Evolutionary conservation across 2,329 filamentous ascomycete species (phyloP).

Genomic region (Scytalidium lignicola): DNA sequence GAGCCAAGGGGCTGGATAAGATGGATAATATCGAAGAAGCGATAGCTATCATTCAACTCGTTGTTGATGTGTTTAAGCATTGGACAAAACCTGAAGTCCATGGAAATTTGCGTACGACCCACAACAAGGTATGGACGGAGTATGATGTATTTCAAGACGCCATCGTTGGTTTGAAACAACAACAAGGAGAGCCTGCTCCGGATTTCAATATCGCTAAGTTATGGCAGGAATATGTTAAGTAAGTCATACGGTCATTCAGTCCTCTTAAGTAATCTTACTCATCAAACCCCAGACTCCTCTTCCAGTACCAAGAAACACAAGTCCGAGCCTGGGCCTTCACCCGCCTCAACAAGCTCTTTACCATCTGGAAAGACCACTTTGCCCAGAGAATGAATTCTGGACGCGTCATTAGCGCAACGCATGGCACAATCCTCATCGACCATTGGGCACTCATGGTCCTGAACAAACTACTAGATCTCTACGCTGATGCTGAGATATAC

Average conservation of each 20-base stretch:
- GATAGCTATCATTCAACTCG: constrained; percentile 14
- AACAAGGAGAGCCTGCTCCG: constrained; percentile 9
- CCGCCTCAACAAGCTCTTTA: constrained; percentile 13
- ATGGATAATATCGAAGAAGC: constrained; percentile 20
- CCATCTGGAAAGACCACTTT: constrained; percentile 13
- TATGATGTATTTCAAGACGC: constrained; percentile 20
- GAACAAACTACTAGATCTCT: constrained; percentile 17
- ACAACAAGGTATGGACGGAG: constrained; percentile 17
- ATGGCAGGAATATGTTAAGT: constrained; percentile 17
- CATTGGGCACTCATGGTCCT: constrained; percentile 16
- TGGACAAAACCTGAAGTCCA: constrained; percentile 13
- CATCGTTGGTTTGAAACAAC: constrained; percentile 5
- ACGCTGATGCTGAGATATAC: constrained; percentile 13
- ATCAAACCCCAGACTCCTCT: constrained; percentile 8
- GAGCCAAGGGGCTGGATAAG: constrained; percentile 14
- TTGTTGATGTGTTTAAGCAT: constrained; percentile 17
- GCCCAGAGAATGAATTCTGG: constrained; percentile 7
- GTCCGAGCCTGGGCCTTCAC: constrained; percentile 10
- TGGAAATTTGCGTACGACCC: constrained; percentile 11
- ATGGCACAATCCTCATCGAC: constrained; percentile 15
- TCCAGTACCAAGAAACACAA: constrained; percentile 13
- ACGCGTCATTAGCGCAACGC: constrained; percentile 9
- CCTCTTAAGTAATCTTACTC: background rate
- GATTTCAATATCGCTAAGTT: constrained; percentile 14
- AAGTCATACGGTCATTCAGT: background rate